Base-by-base conservation (phyloP, 495 filamentous ascomycete genomes). In the Neurospora sp. region DNA sequence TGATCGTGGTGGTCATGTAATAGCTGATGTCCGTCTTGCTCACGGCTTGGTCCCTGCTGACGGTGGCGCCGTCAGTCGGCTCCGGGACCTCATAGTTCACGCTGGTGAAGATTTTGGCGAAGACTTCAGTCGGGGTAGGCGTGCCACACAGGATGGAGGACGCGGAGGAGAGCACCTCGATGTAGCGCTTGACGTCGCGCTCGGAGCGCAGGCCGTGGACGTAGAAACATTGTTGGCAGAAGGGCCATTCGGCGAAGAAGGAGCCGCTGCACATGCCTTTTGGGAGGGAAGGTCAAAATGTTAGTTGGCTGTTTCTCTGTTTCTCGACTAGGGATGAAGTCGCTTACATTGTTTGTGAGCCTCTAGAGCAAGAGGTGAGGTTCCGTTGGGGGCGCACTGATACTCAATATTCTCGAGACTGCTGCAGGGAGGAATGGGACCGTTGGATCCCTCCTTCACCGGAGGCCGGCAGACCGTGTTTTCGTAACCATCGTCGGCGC, bases 181-280 rank as follows among this genome's bases (percentile, higher is more conserved):
- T 68, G 73, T 80, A 81, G 48, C 76, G 77, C 68, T 42, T 74
- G 12, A 75, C 75, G 71, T 79, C 76, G 53, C 74, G 78, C 69
- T 71, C 72, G 1, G 77, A 78, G 10, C 79, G 78, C 18, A 74
- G 77, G 44, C 80, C 82, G 78, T 84, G 82, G 35, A 79, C 72
- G 44, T 73, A 78, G 35, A 81, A 76, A 72, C 82, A 85, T 18
- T 74, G 39, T 3, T 80, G 78, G 72, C 83, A 85, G 45, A 75
- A 79, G 4, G 78, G 53, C 80, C 81, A 83, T 69, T 84, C 82
- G 18, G 69, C 37, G 74, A 84, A 83, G 74, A 78, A 83, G 70
- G 77, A 78, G 2, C 83, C 82, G 48, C 72, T 73, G 77, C 83
- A 85, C 70, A 82, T 82, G 72, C 83, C 75, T 77, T 77, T 61